These are phyloP conservation scores for Phytophthora podocarpi DNA, from an alignment of 352 stramenopile genomes.

Conservation along the genomic window DNA sequence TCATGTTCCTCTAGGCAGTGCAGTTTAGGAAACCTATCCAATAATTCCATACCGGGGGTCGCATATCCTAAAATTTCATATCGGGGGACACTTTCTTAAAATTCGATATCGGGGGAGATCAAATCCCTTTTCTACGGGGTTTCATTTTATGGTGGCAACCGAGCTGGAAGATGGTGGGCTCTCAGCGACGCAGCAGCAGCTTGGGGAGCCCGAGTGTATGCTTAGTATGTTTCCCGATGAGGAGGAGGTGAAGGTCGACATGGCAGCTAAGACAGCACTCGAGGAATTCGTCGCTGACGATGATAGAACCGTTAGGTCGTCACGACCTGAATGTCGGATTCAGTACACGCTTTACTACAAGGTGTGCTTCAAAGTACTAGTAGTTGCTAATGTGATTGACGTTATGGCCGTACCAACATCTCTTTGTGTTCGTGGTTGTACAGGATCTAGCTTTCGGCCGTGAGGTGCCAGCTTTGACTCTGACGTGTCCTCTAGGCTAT, in stretches of 20 bases:
- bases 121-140: too few relatives aligned
- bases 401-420: too few relatives aligned
- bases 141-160: not conserved
- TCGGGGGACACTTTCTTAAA: too few relatives aligned
- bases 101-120: too few relatives aligned
- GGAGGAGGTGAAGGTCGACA: slow-evolving; percentile 51
- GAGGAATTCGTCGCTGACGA: slow-evolving; percentile 10
- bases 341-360: slow-evolving; percentile 57
- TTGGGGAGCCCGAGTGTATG: slow-evolving; percentile 82
- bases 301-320: not conserved
- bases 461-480: slow-evolving; percentile 48
- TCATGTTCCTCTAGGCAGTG: slow-evolving; percentile 9
- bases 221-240: slow-evolving; percentile 67
- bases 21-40: too few relatives aligned
- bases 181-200: slow-evolving; percentile 39
- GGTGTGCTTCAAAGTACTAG: too few relatives aligned
- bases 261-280: slow-evolving; percentile 31
- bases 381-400: too few relatives aligned
- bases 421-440: not conserved
- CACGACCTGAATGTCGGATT: slow-evolving; percentile 23
- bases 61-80: too few relatives aligned
- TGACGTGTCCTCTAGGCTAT: slow-evolving; percentile 53
- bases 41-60: too few relatives aligned
- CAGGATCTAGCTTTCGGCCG: slow-evolving; percentile 28
- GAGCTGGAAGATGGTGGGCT: slow-evolving; percentile 1